Percentiles rank a stretch among this genome's conserved stretches.
Evolutionary conservation across 1,139 yeast genomes (phyloP).

Genomic region (Yamadazyma aaseri): DNA sequence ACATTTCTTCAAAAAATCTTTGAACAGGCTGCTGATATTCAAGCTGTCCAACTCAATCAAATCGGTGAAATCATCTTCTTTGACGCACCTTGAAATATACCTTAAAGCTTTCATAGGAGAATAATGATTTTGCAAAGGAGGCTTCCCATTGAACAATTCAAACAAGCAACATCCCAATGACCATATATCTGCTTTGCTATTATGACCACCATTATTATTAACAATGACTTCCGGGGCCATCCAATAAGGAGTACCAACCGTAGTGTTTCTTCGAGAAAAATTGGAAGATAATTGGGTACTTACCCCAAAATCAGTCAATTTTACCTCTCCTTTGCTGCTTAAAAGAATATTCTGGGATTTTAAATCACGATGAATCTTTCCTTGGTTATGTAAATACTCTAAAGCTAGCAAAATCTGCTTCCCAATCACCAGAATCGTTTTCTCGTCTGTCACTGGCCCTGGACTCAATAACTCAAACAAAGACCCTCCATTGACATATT

Average conservation of each 20-base stretch:
- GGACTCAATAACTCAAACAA: conserved; percentile 64
- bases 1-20: conserved; percentile 65
- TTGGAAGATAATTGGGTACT: conserved; percentile 83
- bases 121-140: conserved; percentile 70
- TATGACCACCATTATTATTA: conserved; percentile 75
- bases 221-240: conserved; percentile 97
- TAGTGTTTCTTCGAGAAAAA: conserved; percentile 77
- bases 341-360: conserved; percentile 81
- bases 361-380: conserved; percentile 83
- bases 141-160: conserved; percentile 79
- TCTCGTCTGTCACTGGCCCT: conserved; percentile 51
- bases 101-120: conserved; percentile 76
- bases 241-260: conserved; percentile 99
- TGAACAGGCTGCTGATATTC: conserved; percentile 27
- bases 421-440: conserved; percentile 54
- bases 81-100: conserved; percentile 40
- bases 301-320: conserved; percentile 95
- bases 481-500: conserved; percentile 81
- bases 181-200: conserved; percentile 92
- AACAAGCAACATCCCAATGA: conserved; percentile 89
- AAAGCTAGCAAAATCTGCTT: conserved; percentile 66
- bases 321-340: conserved; percentile 72
- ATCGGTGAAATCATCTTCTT: conserved; percentile 31
- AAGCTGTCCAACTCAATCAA: conserved; percentile 29
- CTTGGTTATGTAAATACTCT: conserved; percentile 68